Conservation (phyloP, 192 early-diverging fungal genomes). For the Backusella macrospora region DNA sequence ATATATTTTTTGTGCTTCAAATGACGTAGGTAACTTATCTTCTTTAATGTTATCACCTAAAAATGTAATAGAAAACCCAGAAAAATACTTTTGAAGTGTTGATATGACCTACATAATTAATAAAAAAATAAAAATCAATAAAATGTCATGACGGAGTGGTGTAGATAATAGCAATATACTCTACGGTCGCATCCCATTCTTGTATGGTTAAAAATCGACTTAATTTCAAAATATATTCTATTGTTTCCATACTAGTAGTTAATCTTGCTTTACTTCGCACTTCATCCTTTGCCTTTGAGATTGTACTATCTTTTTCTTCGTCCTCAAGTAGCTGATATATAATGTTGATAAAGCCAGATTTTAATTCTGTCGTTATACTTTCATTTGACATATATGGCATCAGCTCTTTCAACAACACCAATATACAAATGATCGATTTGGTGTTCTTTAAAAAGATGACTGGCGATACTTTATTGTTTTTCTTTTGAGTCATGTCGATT, state of each 20-base stretch:
- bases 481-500: slow-evolving; percentile 34
- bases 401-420: slow-evolving; percentile 39
- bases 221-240: slow-evolving; percentile 36
- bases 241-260: slow-evolving; percentile 43
- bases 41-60: slow-evolving; percentile 24
- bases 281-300: background rate
- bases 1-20: slow-evolving; percentile 52
- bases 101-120: slow-evolving; percentile 50
- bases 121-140: background rate
- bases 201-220: slow-evolving; percentile 25
- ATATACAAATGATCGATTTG: slow-evolving; percentile 36
- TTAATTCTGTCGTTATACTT: slow-evolving; percentile 40
- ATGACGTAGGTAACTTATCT: slow-evolving; percentile 35
- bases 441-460: slow-evolving; percentile 35
- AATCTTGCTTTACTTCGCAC: slow-evolving; percentile 19
- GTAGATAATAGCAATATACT: too few relatives aligned
- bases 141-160: too few relatives aligned
- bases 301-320: background rate
- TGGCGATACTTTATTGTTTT: background rate
- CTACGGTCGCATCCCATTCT: slow-evolving; percentile 43
- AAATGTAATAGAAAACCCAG: slow-evolving; percentile 48
- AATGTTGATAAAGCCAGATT: slow-evolving; percentile 46
- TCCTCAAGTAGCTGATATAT: slow-evolving; percentile 41
- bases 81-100: slow-evolving; percentile 61
- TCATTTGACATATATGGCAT: slow-evolving; percentile 37